These are phyloP conservation scores for Globisporangium canariense DNA, from an alignment of 352 stramenopile species.

Conservation along the genomic window DNA sequence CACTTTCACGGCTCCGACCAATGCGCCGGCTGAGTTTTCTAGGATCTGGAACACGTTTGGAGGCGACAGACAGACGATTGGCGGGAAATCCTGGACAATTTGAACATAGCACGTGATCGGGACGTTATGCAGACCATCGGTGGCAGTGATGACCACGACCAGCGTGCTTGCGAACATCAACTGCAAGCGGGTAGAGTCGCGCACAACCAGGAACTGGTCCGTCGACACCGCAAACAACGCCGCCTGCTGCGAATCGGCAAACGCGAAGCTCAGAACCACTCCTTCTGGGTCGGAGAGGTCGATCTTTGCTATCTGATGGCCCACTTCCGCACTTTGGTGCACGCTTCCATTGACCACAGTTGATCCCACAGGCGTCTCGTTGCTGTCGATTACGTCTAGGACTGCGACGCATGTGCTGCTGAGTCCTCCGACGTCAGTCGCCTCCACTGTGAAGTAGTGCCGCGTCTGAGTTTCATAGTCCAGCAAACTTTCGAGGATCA, in stretches of 20 bases:
- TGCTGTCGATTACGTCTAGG: slow-evolving; percentile 35
- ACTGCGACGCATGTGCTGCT: slow-evolving; percentile 31
- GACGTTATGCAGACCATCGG: slow-evolving; percentile 23
- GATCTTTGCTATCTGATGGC: slow-evolving; percentile 11
- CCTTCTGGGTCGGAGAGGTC: slow-evolving; percentile 7
- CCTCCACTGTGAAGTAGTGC: slow-evolving; percentile 32
- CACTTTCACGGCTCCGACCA: slow-evolving; percentile 8
- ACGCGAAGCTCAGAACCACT: background rate
- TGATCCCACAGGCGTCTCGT: slow-evolving; percentile 34
- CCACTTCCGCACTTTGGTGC: slow-evolving; percentile 23
- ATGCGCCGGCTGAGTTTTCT: slow-evolving; percentile 9
- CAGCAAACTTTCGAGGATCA: slow-evolving; percentile 27
- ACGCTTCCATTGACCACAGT: slow-evolving; percentile 31
- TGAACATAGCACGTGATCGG: slow-evolving; percentile 19
- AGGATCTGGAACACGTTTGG: slow-evolving; percentile 5
- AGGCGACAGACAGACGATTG: slow-evolving; percentile 26
- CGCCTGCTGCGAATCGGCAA: background rate
- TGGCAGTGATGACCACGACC: slow-evolving; percentile 3
- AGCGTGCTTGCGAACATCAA: slow-evolving; percentile 1
- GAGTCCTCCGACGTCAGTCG: slow-evolving; percentile 26
- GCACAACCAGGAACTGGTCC: slow-evolving; percentile 13
- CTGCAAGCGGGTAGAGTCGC: background rate
- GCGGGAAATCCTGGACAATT: slow-evolving; percentile 27
- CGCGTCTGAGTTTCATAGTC: slow-evolving; percentile 35
- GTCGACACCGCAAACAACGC: slow-evolving; percentile 7